phyloP scores from a whole-genome alignment of 2,329 filamentous ascomycete species.

The Aspergillus ruber region DNA sequence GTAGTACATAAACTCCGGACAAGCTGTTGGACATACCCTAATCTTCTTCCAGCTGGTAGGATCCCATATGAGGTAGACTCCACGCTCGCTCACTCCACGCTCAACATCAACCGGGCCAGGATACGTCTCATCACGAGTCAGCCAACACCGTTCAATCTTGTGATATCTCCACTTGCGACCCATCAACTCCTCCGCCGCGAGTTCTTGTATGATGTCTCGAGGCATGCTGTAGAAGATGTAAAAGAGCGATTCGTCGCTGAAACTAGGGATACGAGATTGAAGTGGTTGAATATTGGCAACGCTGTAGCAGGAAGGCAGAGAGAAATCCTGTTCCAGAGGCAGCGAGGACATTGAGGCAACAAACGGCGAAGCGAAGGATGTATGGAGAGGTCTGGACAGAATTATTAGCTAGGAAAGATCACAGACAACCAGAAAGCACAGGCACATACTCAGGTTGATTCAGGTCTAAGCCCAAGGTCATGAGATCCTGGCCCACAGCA shows the following conservation, averaged over 20 bases:
- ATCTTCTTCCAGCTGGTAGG: slow-evolving; percentile 45
- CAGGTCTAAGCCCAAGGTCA: slow-evolving; percentile 57
- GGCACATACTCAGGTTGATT: slow-evolving; percentile 53
- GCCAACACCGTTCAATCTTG: slow-evolving; percentile 47
- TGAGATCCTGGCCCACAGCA: slow-evolving; percentile 59
- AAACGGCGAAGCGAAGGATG: slow-evolving; percentile 60
- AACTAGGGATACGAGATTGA: slow-evolving; percentile 51
- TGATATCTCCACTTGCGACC: slow-evolving; percentile 48
- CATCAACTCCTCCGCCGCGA: slow-evolving; percentile 58
- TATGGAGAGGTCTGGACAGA: slow-evolving; percentile 48
- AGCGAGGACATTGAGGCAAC: slow-evolving; percentile 51
- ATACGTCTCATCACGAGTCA: slow-evolving; percentile 44
- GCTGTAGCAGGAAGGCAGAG: slow-evolving; percentile 57
- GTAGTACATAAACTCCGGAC: neutral
- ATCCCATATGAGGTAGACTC: slow-evolving; percentile 48
- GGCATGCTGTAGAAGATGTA: slow-evolving; percentile 66
- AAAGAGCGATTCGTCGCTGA: slow-evolving; percentile 60
- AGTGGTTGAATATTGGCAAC: slow-evolving; percentile 61
- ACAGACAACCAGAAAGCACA: neutral
- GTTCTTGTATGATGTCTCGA: slow-evolving; percentile 59
- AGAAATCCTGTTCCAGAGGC: slow-evolving; percentile 58
- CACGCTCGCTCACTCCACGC: slow-evolving; percentile 43
- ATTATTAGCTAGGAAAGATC: neutral
- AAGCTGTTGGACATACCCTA: slow-evolving; percentile 29
- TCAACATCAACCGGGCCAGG: slow-evolving; percentile 44